Conservation (phyloP, 345 rosid genomes). For the Euphorbia pulcherrima region DNA sequence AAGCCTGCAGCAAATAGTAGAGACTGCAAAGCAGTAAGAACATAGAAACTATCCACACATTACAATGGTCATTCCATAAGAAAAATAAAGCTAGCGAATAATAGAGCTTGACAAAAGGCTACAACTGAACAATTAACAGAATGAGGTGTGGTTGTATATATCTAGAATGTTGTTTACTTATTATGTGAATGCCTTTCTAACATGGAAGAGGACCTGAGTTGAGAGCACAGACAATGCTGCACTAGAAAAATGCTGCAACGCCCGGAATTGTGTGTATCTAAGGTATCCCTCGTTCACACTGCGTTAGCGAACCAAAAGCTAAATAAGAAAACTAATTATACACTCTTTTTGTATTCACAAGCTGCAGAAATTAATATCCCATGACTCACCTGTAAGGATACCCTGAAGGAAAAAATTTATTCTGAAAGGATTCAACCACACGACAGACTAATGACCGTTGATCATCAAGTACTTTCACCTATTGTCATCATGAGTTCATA, state of each 20-base stretch:
- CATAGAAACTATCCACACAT: slow-evolving; percentile 14
- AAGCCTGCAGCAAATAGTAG: slow-evolving; percentile 97
- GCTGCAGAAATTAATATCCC: not conserved
- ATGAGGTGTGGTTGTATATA: not conserved
- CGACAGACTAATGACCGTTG: slow-evolving; percentile 54
- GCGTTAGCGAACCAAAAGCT: slow-evolving; percentile 14
- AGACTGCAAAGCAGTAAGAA: slow-evolving; percentile 74
- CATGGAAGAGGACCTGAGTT: slow-evolving; percentile 69
- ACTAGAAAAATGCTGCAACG: slow-evolving; percentile 78
- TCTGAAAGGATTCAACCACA: slow-evolving; percentile 66
- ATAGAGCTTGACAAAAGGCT: not conserved
- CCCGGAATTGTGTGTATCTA: slow-evolving; percentile 83
- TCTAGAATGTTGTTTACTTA: not conserved
- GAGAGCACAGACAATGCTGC: slow-evolving; percentile 84
- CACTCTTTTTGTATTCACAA: not conserved
- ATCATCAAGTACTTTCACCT: slow-evolving; percentile 75
- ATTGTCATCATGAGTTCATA: slow-evolving; percentile 4
- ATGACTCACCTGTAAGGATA: slow-evolving; percentile 74
- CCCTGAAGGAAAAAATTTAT: slow-evolving; percentile 86
- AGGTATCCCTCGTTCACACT: slow-evolving; percentile 95
- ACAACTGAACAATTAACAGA: not conserved
- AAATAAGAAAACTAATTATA: not conserved
- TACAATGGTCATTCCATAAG: not conserved
- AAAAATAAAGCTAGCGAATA: not conserved
- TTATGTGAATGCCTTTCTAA: not conserved